Evolutionary conservation across 257 asterid genomes (phyloP).

Genomic region (Datura wrightii): DNA sequence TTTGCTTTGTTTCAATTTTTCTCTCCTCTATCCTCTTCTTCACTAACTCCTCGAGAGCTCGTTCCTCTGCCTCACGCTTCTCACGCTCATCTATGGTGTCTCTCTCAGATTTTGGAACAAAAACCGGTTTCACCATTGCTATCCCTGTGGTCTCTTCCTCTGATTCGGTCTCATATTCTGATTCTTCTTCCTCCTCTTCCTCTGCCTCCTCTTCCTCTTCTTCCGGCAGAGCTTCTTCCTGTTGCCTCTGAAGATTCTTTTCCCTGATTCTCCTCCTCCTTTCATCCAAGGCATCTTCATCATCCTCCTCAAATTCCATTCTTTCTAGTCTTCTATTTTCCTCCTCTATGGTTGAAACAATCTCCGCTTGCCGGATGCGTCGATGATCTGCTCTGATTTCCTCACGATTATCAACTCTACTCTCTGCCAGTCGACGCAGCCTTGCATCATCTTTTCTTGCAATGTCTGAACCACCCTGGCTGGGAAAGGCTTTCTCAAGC

Average conservation of each 20-base stretch:
- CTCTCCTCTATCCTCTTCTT: slow-evolving; percentile 80
- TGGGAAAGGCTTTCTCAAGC: slow-evolving; percentile 71
- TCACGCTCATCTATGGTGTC: slow-evolving; percentile 92
- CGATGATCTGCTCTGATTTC: slow-evolving; percentile 89
- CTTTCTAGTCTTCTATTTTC: slow-evolving; percentile 69
- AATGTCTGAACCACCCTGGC: slow-evolving; percentile 50
- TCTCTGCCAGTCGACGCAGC: slow-evolving; percentile 87
- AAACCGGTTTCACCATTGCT: slow-evolving; percentile 84
- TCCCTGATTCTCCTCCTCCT: slow-evolving; percentile 78
- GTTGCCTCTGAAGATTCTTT: slow-evolving; percentile 69
- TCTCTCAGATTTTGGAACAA: slow-evolving; percentile 76
- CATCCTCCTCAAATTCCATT: slow-evolving; percentile 75
- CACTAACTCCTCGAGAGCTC: slow-evolving; percentile 73
- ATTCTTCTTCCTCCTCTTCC: slow-evolving; percentile 66
- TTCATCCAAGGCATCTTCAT: slow-evolving; percentile 84
- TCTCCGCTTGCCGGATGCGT: slow-evolving; percentile 94
- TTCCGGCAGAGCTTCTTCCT: slow-evolving; percentile 77
- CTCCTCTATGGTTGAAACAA: slow-evolving; percentile 86
- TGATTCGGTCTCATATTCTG: slow-evolving; percentile 91
- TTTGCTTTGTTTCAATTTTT: slow-evolving; percentile 74
- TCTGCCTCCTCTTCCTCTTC: slow-evolving; percentile 77
- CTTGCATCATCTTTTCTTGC: slow-evolving; percentile 76
- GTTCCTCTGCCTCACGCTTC: slow-evolving; percentile 88
- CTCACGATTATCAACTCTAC: slow-evolving; percentile 76
- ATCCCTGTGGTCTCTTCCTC: slow-evolving; percentile 75